Evolutionary conservation across 192 early-diverging fungal genomes (phyloP).

Genomic region (Phlyctochytrium planicorne): DNA sequence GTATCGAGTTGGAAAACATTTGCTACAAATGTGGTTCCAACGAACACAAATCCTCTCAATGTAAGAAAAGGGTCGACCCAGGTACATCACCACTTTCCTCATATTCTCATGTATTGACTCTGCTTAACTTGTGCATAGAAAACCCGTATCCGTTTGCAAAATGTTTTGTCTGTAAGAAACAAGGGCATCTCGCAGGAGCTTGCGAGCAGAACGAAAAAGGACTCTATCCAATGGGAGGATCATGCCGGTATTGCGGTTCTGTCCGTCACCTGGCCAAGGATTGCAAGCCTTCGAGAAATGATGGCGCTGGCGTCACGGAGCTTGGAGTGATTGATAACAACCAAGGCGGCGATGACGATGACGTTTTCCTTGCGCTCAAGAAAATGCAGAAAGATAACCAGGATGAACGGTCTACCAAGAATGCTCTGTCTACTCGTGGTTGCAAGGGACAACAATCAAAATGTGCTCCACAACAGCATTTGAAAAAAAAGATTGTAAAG

Average conservation of each 20-base stretch:
- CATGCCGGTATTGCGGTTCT: slow-evolving; percentile 85
- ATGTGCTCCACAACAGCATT: too few species aligned
- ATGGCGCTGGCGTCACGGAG: slow-evolving; percentile 40
- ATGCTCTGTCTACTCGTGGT: too few species aligned
- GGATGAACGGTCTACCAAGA: slow-evolving; percentile 21
- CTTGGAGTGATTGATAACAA: slow-evolving; percentile 75
- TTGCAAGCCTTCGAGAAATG: slow-evolving; percentile 69
- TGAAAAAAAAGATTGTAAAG: too few species aligned
- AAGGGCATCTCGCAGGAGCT: slow-evolving; percentile 77
- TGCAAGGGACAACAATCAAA: too few species aligned
- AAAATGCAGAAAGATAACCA: slow-evolving; percentile 39
- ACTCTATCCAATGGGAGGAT: slow-evolving; percentile 86
- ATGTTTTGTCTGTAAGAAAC: slow-evolving; percentile 84
- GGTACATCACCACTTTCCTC: slow-evolving; percentile 22
- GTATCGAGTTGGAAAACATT: slow-evolving; percentile 59
- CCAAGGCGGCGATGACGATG: slow-evolving; percentile 96
- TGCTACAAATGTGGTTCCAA: slow-evolving; percentile 89
- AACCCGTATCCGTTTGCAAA: slow-evolving; percentile 70
- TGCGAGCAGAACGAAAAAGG: slow-evolving; percentile 90
- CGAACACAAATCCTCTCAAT: slow-evolving; percentile 80
- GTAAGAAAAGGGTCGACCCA: slow-evolving; percentile 53
- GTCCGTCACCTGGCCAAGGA: slow-evolving; percentile 82
- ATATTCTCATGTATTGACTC: not conserved
- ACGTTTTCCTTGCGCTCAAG: slow-evolving; percentile 73
- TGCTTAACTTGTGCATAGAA: slow-evolving; percentile 15